Evolutionary conservation across 164 flowering plant genomes (phyloP), one percentile per base, ranked within the genome.

Genomic region (Litsea cubeba): DNA sequence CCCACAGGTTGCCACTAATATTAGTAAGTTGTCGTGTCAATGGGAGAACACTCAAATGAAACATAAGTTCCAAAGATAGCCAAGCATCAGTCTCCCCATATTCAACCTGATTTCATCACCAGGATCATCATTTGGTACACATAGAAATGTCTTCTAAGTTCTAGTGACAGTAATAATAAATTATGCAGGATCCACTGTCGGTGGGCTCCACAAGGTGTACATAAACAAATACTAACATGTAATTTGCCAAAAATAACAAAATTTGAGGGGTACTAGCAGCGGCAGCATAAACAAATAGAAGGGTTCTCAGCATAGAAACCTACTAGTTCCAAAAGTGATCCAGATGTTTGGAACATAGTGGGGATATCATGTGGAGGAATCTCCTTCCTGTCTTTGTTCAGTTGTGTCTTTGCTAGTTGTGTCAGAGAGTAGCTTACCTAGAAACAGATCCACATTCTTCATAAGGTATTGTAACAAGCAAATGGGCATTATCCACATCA

Each of bases 1-100:
- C 97, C 99, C 99, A 96, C 4, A 94, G 97, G 79, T 96, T 94
- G 62, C 99, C 99, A 82, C 98, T 92, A 54, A 94, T 91, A 77
- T 92, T 96, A 72, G 99, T 96, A 76, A 96, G 85, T 78, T 92
- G 97, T 40, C 97, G 97, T 28, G 98, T 94, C 26, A 96, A 91
- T 40, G 99, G 99, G 81, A 96, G 98, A 76, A 91, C 83, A 83
- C 97, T 94, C 79, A 96, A 80, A 85, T 96, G 97, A 84, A 96
- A 96, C 97, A 94, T 93, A 75, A 96, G 88, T 81, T 91, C 99
- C 91, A 96, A 78, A 15, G 99, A 92, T 76, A 96, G 80, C 99
- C 98, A 94, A 71, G 98, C 98, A 90, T 96, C 99, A 57, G 95
- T 90, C 86, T 96, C 94, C 60, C 95, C 94, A 83, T 74, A 90